Evolutionary conservation across 495 filamentous ascomycete species (phyloP), one percentile per base, ranked within the genome.

Genomic region (Thermothielavioides terrestris): DNA sequence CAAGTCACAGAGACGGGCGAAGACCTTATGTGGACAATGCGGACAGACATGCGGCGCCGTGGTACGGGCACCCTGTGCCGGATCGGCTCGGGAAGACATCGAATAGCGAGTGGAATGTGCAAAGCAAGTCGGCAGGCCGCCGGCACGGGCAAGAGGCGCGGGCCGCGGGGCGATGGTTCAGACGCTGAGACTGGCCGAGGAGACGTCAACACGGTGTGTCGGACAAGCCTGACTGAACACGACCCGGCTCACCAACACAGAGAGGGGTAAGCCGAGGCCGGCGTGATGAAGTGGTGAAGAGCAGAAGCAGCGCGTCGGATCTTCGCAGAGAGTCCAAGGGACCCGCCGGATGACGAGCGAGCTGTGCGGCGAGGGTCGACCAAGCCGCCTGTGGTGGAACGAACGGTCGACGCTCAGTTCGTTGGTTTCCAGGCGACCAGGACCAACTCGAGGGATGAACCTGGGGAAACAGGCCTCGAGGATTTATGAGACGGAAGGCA

Each of bases 1-100:
- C 42, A 95, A 69, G 64, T 95, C 89, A 67, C 89, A 96, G 6
- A 85, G 85, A 28, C 89, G 78, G 64, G 85, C 85, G 75, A 95
- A 96, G 45, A 83, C 75, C 65, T 91, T 94, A 56, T n/a, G n/a
- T n/a, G 81, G 77, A 65, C 90, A 96, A 32, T 71, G 68, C 6
- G 61, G 50, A 47, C 65, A 68, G 45, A 41, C 32, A 39, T 61
- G 55, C 21, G 44, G 22, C 21, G 32, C 56, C 14, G 50, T 17
- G 12, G 27, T 10, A 21, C 36, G 21, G 14, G 35, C 46, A 18
- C 41, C 46, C n/a, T n/a, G n/a, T n/a, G n/a, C n/a, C 26, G 50
- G 34, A n/a, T 55, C 49, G 12, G 41, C 31, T 20, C 26, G 34
- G 31, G 52, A 55, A 40, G 52, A 36, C 56, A 66, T 62, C 41